phyloP scores from a whole-genome alignment of 176 grass and related monocot genomes.

The Carex scoparia region DNA sequence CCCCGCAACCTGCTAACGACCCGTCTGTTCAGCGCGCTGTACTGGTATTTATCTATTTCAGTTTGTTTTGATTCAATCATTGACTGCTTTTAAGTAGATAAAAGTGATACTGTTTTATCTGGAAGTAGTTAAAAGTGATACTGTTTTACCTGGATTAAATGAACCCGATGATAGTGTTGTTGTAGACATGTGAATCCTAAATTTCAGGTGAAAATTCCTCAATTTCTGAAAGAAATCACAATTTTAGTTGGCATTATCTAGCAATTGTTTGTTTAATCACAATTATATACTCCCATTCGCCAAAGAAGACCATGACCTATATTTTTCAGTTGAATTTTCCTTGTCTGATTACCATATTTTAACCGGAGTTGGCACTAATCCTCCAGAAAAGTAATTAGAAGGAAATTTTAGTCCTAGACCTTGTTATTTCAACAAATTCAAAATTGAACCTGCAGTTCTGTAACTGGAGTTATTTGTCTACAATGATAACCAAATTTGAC shows the following conservation, averaged over 20 bases:
- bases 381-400: background rate
- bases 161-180: background rate
- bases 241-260: background rate
- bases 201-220: background rate
- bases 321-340: background rate
- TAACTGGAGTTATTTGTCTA: background rate
- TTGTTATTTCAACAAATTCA: background rate
- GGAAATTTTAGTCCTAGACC: background rate
- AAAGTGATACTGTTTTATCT: background rate
- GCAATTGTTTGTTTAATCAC: background rate
- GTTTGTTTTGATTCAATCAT: background rate
- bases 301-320: background rate
- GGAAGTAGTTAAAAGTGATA: background rate
- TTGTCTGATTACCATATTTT: background rate
- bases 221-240: background rate
- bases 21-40: slow-evolving; percentile 42
- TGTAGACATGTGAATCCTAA: background rate
- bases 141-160: background rate
- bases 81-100: background rate
- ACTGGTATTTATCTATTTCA: slow-evolving; percentile 32
- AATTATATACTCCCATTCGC: background rate
- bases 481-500: background rate
- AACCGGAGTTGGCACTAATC: background rate
- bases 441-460: background rate
- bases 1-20: slow-evolving; percentile 23